Conservation (phyloP, 2,329 filamentous ascomycete species). For the Fusarium sp. region DNA sequence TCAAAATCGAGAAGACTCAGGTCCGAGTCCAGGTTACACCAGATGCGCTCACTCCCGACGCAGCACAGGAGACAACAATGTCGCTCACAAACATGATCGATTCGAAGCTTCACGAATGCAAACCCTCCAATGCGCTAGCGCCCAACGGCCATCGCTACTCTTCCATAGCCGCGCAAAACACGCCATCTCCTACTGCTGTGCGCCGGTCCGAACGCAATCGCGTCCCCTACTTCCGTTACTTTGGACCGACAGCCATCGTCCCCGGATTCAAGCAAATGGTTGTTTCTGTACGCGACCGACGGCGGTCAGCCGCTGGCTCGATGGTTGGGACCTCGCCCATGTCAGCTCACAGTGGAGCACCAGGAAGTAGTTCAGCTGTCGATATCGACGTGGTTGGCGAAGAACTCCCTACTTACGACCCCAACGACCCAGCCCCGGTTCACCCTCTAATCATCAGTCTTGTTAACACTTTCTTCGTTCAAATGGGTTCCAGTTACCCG, state of each 20-base stretch:
- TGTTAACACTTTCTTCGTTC: slow-evolving; percentile 83
- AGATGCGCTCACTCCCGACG: slow-evolving; percentile 27
- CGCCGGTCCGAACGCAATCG: slow-evolving; percentile 70
- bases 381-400: slow-evolving; percentile 62
- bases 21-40: slow-evolving; percentile 26
- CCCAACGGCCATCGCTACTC: slow-evolving; percentile 21
- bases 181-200: slow-evolving; percentile 58
- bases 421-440: slow-evolving; percentile 76
- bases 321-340: slow-evolving; percentile 67
- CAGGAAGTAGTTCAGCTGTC: slow-evolving; percentile 57
- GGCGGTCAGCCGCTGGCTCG: slow-evolving; percentile 69
- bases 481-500: slow-evolving; percentile 87
- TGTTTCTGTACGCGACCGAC: slow-evolving; percentile 76
- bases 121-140: slow-evolving; percentile 12
- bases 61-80: slow-evolving; percentile 17
- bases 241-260: slow-evolving; percentile 90
- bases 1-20: slow-evolving; percentile 50
- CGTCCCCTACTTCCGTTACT: slow-evolving; percentile 91
- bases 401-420: slow-evolving; percentile 81
- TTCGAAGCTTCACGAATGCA: slow-evolving; percentile 22
- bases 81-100: slow-evolving; percentile 28
- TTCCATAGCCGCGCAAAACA: slow-evolving; percentile 42
- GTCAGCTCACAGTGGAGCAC: slow-evolving; percentile 54
- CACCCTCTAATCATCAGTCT: slow-evolving; percentile 81
- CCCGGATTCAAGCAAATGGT: slow-evolving; percentile 96